A percentile compares a stretch with the other conserved stretches of the same genome.
These are phyloP conservation scores for Alternaria triticimaculans DNA, from an alignment of 2,329 filamentous ascomycete species.

Conservation along the genomic window DNA sequence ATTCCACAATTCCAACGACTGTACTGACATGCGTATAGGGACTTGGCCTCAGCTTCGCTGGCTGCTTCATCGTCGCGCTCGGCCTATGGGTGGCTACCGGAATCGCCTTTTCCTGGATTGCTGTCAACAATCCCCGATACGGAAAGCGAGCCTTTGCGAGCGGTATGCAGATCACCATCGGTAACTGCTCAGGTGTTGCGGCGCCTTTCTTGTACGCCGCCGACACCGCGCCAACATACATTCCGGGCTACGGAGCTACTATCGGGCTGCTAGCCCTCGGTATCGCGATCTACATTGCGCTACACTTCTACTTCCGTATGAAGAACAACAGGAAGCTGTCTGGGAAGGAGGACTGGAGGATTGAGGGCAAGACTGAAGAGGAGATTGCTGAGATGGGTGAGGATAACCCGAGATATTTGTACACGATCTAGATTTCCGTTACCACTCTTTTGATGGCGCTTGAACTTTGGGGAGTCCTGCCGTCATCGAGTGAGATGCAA, in stretches of 20 bases:
- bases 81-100: conserved; percentile 36
- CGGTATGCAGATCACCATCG: conserved; percentile 46
- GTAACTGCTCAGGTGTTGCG: conserved; percentile 44
- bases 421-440: conserved; percentile 20
- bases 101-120: conserved; percentile 36
- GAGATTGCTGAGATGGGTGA: conserved; percentile 35
- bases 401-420: conserved; percentile 33
- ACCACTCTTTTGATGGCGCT: no score
- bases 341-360: conserved; percentile 31
- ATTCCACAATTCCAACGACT: neutral
- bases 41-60: conserved; percentile 28
- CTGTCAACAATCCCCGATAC: conserved; percentile 39
- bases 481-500: no score
- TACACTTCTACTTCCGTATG: conserved; percentile 29
- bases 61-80: conserved; percentile 39
- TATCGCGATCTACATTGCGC: conserved; percentile 21
- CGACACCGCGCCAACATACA: conserved; percentile 20
- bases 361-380: conserved; percentile 33
- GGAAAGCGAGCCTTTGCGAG: conserved; percentile 40
- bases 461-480: no score
- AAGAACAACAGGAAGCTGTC: conserved; percentile 31
- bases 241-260: conserved; percentile 31
- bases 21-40: neutral
- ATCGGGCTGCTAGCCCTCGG: conserved; percentile 28
- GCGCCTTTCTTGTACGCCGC: conserved; percentile 33